Evolutionary conservation across 2,329 filamentous ascomycete species (phyloP).

Genomic region (Arachnomyces sp.): DNA sequence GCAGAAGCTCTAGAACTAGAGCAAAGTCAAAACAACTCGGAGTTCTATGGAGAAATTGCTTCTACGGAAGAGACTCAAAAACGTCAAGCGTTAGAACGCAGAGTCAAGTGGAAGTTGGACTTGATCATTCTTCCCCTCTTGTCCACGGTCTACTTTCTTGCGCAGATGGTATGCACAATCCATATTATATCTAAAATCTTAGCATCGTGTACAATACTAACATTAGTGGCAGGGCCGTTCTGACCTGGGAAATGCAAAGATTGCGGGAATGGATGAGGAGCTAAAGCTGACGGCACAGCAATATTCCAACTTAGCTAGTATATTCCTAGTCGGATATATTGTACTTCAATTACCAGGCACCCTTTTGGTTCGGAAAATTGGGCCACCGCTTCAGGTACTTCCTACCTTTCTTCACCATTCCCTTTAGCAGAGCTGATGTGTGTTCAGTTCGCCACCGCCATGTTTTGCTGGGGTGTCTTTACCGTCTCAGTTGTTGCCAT

Average conservation of each 20-base stretch:
- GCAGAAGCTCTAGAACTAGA: too few relatives aligned
- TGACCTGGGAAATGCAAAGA: slow-evolving; percentile 14
- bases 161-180: slow-evolving; percentile 1
- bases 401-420: background rate
- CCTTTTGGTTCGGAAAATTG: slow-evolving; percentile 4
- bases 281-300: slow-evolving; percentile 2
- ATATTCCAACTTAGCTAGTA: slow-evolving; percentile 9
- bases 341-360: slow-evolving; percentile 6
- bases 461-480: slow-evolving; percentile 12
- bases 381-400: too few relatives aligned
- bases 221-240: slow-evolving; percentile 3
- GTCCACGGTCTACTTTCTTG: slow-evolving; percentile 9
- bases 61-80: too few relatives aligned
- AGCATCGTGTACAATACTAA: too few relatives aligned
- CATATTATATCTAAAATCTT: too few relatives aligned
- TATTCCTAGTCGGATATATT: slow-evolving; percentile 12
- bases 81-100: slow-evolving; percentile 3
- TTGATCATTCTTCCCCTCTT: slow-evolving; percentile 8
- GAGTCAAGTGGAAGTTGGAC: slow-evolving; percentile 10
- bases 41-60: too few relatives aligned
- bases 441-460: slow-evolving; percentile 6
- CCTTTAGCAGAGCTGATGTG: slow-evolving; percentile 7
- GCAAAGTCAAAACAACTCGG: too few relatives aligned
- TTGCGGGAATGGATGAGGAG: slow-evolving; percentile 13
- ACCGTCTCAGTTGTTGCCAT: slow-evolving; percentile 6